phyloP scores from a whole-genome alignment of 345 rosid species.

The Garcia nutans region DNA sequence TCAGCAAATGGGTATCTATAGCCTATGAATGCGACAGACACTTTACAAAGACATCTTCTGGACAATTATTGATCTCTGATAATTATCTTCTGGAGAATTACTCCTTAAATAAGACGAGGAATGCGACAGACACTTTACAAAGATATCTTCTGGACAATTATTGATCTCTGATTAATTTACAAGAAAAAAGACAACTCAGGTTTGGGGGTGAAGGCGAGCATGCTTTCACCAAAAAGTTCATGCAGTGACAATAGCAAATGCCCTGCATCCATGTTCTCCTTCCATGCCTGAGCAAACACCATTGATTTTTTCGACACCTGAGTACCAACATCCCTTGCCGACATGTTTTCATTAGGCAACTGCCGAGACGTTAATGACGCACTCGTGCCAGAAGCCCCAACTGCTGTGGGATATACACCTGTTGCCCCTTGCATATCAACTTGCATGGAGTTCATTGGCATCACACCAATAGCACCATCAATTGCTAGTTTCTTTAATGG shows the following conservation, averaged over 20 bases:
- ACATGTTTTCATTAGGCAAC: constrained; percentile 33
- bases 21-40: background rate
- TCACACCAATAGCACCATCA: constrained; percentile 38
- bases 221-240: constrained; percentile 68
- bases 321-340: constrained; percentile 35
- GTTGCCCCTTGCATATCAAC: constrained; percentile 46
- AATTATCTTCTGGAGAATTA: no score
- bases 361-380: constrained; percentile 40
- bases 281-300: constrained; percentile 62
- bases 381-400: constrained; percentile 36
- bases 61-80: no score
- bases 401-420: constrained; percentile 35
- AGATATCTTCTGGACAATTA: background rate
- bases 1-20: background rate
- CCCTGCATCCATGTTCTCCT: constrained; percentile 55
- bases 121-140: constrained; percentile 15
- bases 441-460: constrained; percentile 58
- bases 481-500: constrained; percentile 59
- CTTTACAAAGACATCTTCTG: no score
- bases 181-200: constrained; percentile 64
- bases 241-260: constrained; percentile 51
- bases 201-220: constrained; percentile 59
- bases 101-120: background rate
- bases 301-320: constrained; percentile 38
- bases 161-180: constrained; percentile 29